These are phyloP conservation scores for Plasmodium cynomolgi DNA, from an alignment of 169 alveolate species.

Conservation along the genomic window DNA sequence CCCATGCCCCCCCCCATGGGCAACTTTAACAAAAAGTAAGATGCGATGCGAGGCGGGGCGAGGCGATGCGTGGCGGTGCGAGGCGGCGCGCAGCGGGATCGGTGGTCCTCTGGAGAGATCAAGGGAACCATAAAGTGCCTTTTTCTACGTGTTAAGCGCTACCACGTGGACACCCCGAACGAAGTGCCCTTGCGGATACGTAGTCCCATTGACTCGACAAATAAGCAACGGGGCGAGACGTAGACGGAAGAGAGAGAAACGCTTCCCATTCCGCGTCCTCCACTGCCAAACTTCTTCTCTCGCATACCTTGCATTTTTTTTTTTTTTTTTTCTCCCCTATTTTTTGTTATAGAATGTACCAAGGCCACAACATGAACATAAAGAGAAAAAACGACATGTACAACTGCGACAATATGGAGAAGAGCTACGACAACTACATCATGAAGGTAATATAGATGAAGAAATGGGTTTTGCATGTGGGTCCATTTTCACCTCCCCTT, in stretches of 20 bases:
- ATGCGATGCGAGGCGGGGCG: not conserved
- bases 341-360: slow-evolving; percentile 39
- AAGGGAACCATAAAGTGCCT: not conserved
- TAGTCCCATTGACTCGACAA: not conserved
- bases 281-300: not conserved
- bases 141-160: not conserved
- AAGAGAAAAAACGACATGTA: slow-evolving; percentile 61
- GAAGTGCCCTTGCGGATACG: not conserved
- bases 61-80: too few relatives aligned
- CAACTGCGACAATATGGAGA: slow-evolving; percentile 57
- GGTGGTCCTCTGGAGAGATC: not conserved
- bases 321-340: not conserved
- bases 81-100: not conserved
- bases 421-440: slow-evolving; percentile 58
- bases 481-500: not conserved
- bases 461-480: not conserved
- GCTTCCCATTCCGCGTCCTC: not conserved
- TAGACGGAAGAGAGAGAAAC: not conserved
- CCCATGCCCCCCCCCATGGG: slow-evolving; percentile 70
- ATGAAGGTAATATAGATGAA: slow-evolving; percentile 29
- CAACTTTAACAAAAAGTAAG: slow-evolving; percentile 49
- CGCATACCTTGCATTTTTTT: not conserved
- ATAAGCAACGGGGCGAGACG: not conserved
- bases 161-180: not conserved
- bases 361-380: slow-evolving; percentile 60